Percentiles rank a stretch among this genome's conserved stretches.
These are phyloP conservation scores for Canavalia ensiformis DNA, from an alignment of 306 rosid genomes.

Conservation along the genomic window DNA sequence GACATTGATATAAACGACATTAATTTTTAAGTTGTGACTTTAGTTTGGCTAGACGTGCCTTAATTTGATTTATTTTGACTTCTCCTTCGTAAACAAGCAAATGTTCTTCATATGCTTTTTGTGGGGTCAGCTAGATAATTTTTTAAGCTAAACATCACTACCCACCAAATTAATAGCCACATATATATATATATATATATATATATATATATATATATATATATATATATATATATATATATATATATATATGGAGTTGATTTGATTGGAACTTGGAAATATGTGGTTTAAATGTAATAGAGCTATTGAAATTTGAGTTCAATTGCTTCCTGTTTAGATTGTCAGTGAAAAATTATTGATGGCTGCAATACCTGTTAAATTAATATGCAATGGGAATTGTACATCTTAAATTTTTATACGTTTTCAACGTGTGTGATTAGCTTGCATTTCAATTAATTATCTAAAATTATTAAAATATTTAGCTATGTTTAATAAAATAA, in stretches of 20 bases:
- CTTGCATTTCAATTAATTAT: neutral
- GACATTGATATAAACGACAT: constrained; percentile 1
- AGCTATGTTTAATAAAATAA: too few species aligned
- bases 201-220: too few species aligned
- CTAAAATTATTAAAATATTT: too few species aligned
- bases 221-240: too few species aligned
- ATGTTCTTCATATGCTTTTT: neutral
- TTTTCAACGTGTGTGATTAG: neutral
- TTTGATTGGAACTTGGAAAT: neutral
- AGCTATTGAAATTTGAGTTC: constrained; percentile 2
- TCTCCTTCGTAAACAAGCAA: constrained; percentile 4
- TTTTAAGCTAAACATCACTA: neutral
- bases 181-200: too few species aligned
- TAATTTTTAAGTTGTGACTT: neutral
- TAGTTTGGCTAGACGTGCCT: neutral
- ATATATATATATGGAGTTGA: neutral
- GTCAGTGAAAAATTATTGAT: neutral
- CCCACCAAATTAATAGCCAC: neutral
- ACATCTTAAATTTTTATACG: neutral
- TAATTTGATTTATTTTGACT: neutral
- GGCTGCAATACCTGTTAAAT: neutral
- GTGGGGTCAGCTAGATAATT: neutral
- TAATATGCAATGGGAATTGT: neutral
- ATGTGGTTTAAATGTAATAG: neutral
- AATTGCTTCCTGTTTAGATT: neutral